Percentiles rank a stretch among this genome's conserved stretches.
Evolutionary conservation across 2,329 filamentous ascomycete species (phyloP).

Genomic region (Fusarium camptoceras): DNA sequence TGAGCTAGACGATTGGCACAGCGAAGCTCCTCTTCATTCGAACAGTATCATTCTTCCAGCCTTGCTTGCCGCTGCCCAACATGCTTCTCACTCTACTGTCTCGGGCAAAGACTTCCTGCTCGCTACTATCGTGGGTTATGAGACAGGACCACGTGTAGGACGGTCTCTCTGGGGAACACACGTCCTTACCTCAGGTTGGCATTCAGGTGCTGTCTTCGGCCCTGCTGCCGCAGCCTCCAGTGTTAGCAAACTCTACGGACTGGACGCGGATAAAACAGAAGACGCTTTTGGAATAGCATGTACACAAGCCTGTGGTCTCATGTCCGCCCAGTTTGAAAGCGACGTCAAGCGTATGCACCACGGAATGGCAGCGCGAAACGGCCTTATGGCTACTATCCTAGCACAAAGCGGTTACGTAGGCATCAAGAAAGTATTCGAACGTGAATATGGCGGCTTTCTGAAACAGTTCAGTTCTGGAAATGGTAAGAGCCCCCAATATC

Average conservation of each 20-base stretch:
- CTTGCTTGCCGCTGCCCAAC: constrained; percentile 2
- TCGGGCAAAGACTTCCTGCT: not conserved
- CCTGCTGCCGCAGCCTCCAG: constrained; percentile 5
- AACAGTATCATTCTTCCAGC: constrained; percentile 8
- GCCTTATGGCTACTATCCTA: constrained; percentile 2
- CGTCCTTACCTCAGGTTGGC: constrained; percentile 12
- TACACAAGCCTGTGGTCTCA: constrained; percentile 1
- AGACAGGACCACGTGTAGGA: constrained; percentile 1
- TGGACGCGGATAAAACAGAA: not conserved
- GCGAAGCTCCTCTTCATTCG: constrained; percentile 7
- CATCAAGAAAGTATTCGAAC: constrained; percentile 11
- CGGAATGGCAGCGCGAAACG: constrained; percentile 4
- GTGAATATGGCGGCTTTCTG: not conserved
- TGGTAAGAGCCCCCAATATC: not conserved
- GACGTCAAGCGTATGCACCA: constrained; percentile 14
- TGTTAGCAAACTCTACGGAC: constrained; percentile 1
- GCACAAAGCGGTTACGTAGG: constrained; percentile 1
- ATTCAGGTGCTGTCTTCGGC: constrained; percentile 9
- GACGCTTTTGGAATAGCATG: constrained; percentile 11
- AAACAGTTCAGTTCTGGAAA: constrained; percentile 14
- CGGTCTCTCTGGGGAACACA: constrained; percentile 7
- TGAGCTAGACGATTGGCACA: constrained; percentile 14
- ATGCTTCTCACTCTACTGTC: not conserved
- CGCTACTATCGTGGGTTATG: constrained; percentile 5
- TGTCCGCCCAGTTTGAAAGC: constrained; percentile 11